Conservation (phyloP, 306 rosid genomes). For the Lathyrus aphaca region DNA sequence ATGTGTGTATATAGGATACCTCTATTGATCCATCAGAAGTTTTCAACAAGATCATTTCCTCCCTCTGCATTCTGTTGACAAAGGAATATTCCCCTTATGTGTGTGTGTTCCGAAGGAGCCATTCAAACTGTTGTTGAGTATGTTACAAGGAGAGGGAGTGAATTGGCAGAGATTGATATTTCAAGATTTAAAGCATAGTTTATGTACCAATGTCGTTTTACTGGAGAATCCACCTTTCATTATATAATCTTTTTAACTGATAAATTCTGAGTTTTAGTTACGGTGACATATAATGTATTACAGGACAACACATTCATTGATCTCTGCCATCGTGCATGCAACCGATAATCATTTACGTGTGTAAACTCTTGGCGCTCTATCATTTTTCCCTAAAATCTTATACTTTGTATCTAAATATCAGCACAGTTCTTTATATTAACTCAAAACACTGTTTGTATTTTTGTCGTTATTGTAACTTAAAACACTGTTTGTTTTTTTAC, state of each 20-base stretch:
- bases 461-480: slow-evolving; percentile 14
- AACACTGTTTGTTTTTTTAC: too few relatives aligned
- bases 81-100: slow-evolving; percentile 47
- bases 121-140: slow-evolving; percentile 90
- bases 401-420: slow-evolving; percentile 8
- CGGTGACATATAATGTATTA: slow-evolving; percentile 42
- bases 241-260: slow-evolving; percentile 30
- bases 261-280: slow-evolving; percentile 34
- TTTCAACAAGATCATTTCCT: slow-evolving; percentile 89
- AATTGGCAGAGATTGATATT: slow-evolving; percentile 75
- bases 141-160: slow-evolving; percentile 76
- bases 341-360: slow-evolving; percentile 84
- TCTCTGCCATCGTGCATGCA: slow-evolving; percentile 74
- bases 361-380: slow-evolving; percentile 97
- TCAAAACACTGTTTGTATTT: slow-evolving; percentile 5
- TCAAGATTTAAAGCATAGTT: slow-evolving; percentile 66
- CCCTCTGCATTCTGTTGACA: slow-evolving; percentile 76
- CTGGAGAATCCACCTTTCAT: slow-evolving; percentile 18
- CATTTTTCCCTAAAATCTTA: slow-evolving; percentile 47
- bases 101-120: slow-evolving; percentile 76
- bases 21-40: slow-evolving; percentile 98
- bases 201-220: slow-evolving; percentile 21
- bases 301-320: slow-evolving; percentile 90
- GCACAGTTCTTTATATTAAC: slow-evolving; percentile 11
- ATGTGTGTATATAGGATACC: slow-evolving; percentile 69